Conservation (phyloP, 139 green algal species). For the Coelastrella sp. region DNA sequence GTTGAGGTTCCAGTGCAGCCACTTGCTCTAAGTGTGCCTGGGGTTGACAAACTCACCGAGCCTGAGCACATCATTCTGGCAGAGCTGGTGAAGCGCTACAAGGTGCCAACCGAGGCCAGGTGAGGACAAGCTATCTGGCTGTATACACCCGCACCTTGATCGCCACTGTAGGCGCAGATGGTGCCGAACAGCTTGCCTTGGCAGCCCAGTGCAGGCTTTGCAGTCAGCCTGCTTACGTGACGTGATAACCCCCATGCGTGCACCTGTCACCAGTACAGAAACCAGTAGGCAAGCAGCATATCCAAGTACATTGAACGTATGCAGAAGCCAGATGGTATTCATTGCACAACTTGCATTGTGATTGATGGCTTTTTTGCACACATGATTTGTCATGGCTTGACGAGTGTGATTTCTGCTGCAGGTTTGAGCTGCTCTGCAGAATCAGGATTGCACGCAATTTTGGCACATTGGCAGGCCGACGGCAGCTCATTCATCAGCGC, state of each 20-base stretch:
- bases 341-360: no score
- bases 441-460: conserved; percentile 73
- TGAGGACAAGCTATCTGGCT: conserved; percentile 41
- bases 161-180: neutral
- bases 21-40: conserved; percentile 60
- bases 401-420: conserved; percentile 48
- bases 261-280: neutral
- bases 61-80: conserved; percentile 70
- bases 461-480: conserved; percentile 65
- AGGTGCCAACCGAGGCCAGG: conserved; percentile 73
- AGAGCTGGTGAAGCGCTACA: conserved; percentile 73
- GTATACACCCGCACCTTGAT: neutral
- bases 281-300: neutral
- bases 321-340: no score
- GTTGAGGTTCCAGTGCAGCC: neutral
- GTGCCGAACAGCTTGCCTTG: neutral
- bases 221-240: neutral
- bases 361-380: no score
- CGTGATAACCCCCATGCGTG: no score
- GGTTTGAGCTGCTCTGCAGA: conserved; percentile 77
- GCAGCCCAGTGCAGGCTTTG: neutral
- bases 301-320: no score
- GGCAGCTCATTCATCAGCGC: conserved; percentile 67
- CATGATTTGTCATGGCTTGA: neutral
- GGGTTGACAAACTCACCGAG: conserved; percentile 57